Base-by-base conservation (phyloP, 495 filamentous ascomycete species). In the Hypoxylon fragiforme region DNA sequence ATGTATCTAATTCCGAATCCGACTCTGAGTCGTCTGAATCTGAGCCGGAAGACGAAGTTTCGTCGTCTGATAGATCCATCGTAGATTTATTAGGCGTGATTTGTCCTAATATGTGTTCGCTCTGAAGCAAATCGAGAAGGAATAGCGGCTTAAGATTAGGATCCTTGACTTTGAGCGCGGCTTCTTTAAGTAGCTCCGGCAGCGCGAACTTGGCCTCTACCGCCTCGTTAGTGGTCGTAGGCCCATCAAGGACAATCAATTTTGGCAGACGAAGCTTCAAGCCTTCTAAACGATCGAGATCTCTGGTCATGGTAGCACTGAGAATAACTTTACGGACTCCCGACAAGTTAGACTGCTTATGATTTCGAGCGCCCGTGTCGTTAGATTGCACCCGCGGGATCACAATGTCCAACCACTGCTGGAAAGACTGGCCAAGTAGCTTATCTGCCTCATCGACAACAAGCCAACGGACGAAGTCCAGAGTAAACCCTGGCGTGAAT, bases 391-490 rank as follows among this genome's bases (percentile, higher is more conserved):
- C 66, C 5, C 77, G 80, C 1, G 76, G 77, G 64, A 90, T 84
- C 3, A 96, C 82, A 2, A 85, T 70, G 42, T 86, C 82, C 3
- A 95, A 77, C 90, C 92, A 97, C 62, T 94, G 86, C 63, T 97
- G 92, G 66, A 92, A 97, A 56, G 86, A 90, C 66, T 96, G 89
- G 14, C 91, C 88, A 2, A 97, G 84, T 5, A 97, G 74, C 56
- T 92, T 84, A 70, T 97, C 94, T 0, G 92, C 94, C 72, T 98
- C 94, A 63, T 98, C 94, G 22, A 97, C 88, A 14, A 95, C 82
- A 14, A 92, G 77, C 91, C 90, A 97, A 56, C 85, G 80, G 4
- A 94, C 77, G 69, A 86, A 79, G 26, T 85, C 77, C 40, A 91
- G 74, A 2, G 77, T 82, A 63, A 96, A 95, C 2, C 92, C 89